Evolutionary conservation across 495 filamentous ascomycete genomes (phyloP).

Genomic region (Massariosphaeria phaeospora): DNA sequence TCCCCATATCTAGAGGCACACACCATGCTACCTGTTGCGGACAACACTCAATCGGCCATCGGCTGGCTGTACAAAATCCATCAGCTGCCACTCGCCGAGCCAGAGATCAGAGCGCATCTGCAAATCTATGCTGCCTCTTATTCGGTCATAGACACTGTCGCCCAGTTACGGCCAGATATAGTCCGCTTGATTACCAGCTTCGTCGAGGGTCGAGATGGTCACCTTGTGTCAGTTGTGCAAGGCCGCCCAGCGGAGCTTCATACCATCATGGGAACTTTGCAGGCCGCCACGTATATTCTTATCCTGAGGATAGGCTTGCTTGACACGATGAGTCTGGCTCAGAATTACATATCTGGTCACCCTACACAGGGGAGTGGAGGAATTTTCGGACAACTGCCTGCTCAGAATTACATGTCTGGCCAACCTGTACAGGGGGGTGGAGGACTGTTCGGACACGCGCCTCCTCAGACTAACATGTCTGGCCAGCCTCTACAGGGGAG

Average conservation of each 20-base stretch:
- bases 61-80: slow-evolving; percentile 12
- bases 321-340: too few relatives aligned
- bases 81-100: slow-evolving; percentile 3
- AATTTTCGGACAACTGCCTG: background rate
- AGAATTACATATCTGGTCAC: background rate
- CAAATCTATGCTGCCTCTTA: slow-evolving; percentile 1
- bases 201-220: background rate
- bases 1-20: slow-evolving; percentile 14
- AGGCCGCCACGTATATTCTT: too few relatives aligned
- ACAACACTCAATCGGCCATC: background rate
- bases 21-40: slow-evolving; percentile 4
- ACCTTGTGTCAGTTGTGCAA: slow-evolving; percentile 5
- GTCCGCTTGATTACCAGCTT: slow-evolving; percentile 4
- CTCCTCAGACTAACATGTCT: too few relatives aligned
- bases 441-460: background rate
- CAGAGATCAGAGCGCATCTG: slow-evolving; percentile 9
- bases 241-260: background rate
- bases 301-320: too few relatives aligned
- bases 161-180: slow-evolving; percentile 3
- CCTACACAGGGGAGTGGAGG: too few relatives aligned
- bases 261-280: slow-evolving; percentile 13
- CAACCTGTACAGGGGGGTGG: background rate
- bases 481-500: too few relatives aligned
- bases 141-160: slow-evolving; percentile 18
- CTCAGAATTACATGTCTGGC: background rate